Evolutionary conservation across 495 filamentous ascomycete species (phyloP).

Genomic region (Penicillium coprophilum): DNA sequence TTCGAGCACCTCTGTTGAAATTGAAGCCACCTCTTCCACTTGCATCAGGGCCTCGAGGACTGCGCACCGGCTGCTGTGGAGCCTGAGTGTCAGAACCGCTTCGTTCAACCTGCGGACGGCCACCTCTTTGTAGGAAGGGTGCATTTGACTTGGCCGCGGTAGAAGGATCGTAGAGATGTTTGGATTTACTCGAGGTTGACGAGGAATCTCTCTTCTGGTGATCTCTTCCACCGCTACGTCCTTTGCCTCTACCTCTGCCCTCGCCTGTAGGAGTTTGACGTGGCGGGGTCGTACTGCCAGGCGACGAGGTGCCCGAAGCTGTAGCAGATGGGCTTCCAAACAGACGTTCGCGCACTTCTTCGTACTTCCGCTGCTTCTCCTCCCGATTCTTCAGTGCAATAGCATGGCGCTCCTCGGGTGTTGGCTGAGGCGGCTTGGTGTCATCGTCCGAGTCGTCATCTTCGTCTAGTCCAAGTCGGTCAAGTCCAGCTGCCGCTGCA

Average conservation of each 20-base stretch:
- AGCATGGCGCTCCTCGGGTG: constrained; percentile 67
- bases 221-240: constrained; percentile 38
- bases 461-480: constrained; percentile 50
- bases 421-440: constrained; percentile 55
- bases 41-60: constrained; percentile 72
- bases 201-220: constrained; percentile 50
- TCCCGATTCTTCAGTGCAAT: constrained; percentile 74
- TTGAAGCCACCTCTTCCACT: constrained; percentile 75
- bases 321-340: constrained; percentile 62
- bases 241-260: constrained; percentile 40
- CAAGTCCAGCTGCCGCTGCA: constrained; percentile 58
- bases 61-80: constrained; percentile 60
- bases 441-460: constrained; percentile 70
- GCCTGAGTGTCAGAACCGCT: constrained; percentile 43
- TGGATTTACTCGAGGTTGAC: constrained; percentile 40
- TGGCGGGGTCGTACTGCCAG: constrained; percentile 65
- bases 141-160: constrained; percentile 61
- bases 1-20: constrained; percentile 52
- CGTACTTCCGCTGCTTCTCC: constrained; percentile 85
- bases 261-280: constrained; percentile 36
- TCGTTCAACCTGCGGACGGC: constrained; percentile 36
- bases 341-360: constrained; percentile 79
- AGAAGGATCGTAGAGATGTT: constrained; percentile 72
- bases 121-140: constrained; percentile 53
- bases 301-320: constrained; percentile 52